Percentiles rank a stretch among this genome's conserved stretches.
Conservation (phyloP, 2,329 filamentous ascomycete genomes). For the Fusarium decemcellulare region DNA sequence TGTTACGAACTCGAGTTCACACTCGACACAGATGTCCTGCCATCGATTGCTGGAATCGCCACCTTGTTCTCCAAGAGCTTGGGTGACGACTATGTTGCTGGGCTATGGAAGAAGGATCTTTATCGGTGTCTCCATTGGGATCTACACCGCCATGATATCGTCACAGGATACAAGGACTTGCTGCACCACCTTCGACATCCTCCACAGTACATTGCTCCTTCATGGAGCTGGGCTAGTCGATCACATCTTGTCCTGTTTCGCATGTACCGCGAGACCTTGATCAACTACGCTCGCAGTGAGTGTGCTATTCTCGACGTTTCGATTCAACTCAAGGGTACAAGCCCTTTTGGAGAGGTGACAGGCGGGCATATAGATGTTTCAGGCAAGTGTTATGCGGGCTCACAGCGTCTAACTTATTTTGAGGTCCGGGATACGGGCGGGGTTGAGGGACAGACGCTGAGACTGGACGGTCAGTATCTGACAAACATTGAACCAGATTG, state of each 20-base stretch:
- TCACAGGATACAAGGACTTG: background rate
- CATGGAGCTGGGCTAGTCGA: background rate
- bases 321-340: background rate
- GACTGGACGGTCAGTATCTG: background rate
- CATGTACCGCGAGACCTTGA: background rate
- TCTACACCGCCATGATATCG: background rate
- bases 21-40: background rate
- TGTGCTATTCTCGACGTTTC: background rate
- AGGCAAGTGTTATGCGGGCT: background rate
- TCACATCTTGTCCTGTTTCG: background rate
- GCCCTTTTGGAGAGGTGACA: background rate
- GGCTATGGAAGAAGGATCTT: background rate
- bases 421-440: too few species aligned
- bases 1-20: background rate
- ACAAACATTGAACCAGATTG: background rate
- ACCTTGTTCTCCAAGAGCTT: background rate
- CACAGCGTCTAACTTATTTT: background rate
- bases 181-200: background rate
- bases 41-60: background rate
- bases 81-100: background rate
- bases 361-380: background rate
- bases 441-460: background rate
- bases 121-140: background rate
- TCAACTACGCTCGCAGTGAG: background rate
- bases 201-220: background rate